Evolutionary conservation across 805 yeast species (phyloP).

Genomic region (Komagataella ulmi): DNA sequence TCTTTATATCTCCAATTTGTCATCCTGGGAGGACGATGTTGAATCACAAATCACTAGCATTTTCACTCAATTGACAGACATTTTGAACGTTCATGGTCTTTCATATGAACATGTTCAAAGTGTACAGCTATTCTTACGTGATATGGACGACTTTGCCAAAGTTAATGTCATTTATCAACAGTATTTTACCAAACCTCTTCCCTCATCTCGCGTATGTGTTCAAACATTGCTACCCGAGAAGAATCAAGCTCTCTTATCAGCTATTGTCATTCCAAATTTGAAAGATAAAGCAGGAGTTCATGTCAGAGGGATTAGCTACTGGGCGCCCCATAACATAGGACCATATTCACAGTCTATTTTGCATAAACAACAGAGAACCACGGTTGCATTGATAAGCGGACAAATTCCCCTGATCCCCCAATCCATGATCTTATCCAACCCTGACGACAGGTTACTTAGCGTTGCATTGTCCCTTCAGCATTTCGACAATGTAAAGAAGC

Average conservation of each 20-base stretch:
- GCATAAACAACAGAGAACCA: slow-evolving; percentile 24
- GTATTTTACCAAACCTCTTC: slow-evolving; percentile 46
- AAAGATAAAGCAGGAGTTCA: slow-evolving; percentile 57
- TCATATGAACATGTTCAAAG: slow-evolving; percentile 38
- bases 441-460: slow-evolving; percentile 17
- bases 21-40: slow-evolving; percentile 15
- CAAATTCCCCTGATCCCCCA: slow-evolving; percentile 81
- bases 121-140: slow-evolving; percentile 43
- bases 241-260: slow-evolving; percentile 42
- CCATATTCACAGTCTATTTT: slow-evolving; percentile 85
- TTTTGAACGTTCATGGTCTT: slow-evolving; percentile 18
- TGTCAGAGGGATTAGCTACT: slow-evolving; percentile 84
- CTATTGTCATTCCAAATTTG: slow-evolving; percentile 27
- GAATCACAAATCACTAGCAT: slow-evolving; percentile 35
- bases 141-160: slow-evolving; percentile 50
- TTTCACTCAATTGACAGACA: slow-evolving; percentile 25
- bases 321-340: slow-evolving; percentile 98
- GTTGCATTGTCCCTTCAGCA: slow-evolving; percentile 61
- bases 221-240: slow-evolving; percentile 36
- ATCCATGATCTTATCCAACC: slow-evolving; percentile 36
- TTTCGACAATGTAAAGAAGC: slow-evolving; percentile 45
- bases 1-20: slow-evolving; percentile 30
- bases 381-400: slow-evolving; percentile 61
- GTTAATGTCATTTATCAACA: slow-evolving; percentile 50
- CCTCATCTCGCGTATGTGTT: slow-evolving; percentile 86